Percentiles rank a stretch among this genome's conserved stretches.
Evolutionary conservation across 257 asterid species (phyloP).

Genomic region (Sherardia arvensis): DNA sequence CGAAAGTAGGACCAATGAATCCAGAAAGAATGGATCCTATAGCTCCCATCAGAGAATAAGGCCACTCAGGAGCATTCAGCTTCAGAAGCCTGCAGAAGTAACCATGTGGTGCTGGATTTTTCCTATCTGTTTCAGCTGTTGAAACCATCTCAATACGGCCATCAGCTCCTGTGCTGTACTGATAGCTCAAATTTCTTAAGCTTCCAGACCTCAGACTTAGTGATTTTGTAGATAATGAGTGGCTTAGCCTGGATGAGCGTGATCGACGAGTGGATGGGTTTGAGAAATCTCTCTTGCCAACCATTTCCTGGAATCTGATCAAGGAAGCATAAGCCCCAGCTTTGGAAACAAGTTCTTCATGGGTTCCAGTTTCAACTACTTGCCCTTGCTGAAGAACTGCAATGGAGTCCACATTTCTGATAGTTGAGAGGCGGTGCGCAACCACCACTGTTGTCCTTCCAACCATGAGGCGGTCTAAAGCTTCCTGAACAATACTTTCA

Average conservation of each 20-base stretch:
- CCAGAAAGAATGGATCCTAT: conserved; percentile 89
- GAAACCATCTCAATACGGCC: conserved; percentile 98
- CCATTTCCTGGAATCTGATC: conserved; percentile 87
- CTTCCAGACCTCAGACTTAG: conserved; percentile 98
- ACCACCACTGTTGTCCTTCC: conserved; percentile 91
- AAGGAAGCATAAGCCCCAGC: conserved; percentile 82
- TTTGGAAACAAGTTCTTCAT: conserved; percentile 77
- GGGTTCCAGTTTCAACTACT: conserved; percentile 92
- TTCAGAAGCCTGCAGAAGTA: conserved; percentile 80
- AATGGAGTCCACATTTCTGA: conserved; percentile 78
- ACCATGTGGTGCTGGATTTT: conserved; percentile 76
- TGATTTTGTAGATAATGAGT: conserved; percentile 83
- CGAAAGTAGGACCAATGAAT: conserved; percentile 87
- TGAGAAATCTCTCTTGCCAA: conserved; percentile 67
- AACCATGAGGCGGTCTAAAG: conserved; percentile 82
- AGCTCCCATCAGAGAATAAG: conserved; percentile 91
- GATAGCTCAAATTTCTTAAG: conserved; percentile 75
- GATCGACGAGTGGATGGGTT: conserved; percentile 85
- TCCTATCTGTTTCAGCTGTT: conserved; percentile 78
- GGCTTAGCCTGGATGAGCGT: conserved; percentile 82
- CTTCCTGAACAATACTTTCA: conserved; percentile 88
- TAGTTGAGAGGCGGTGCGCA: conserved; percentile 92
- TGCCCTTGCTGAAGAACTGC: conserved; percentile 93
- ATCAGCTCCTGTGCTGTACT: conserved; percentile 94
- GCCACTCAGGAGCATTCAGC: conserved; percentile 96